phyloP scores from a whole-genome alignment of 2,329 filamentous ascomycete genomes.

The Septoria linicola region DNA sequence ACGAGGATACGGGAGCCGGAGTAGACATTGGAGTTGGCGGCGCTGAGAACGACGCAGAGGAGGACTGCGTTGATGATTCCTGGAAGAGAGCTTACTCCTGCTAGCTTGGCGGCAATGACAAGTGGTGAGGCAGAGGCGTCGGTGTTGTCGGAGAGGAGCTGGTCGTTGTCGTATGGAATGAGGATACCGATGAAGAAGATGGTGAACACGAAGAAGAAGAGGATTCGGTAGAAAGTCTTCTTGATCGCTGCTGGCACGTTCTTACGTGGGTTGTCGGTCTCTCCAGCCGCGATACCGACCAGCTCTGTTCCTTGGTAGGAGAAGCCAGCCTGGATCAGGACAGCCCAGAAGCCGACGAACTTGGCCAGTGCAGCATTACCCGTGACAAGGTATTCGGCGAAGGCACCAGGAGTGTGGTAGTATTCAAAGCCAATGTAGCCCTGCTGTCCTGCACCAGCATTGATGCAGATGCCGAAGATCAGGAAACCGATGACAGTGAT shows the following conservation, averaged over 20 bases:
- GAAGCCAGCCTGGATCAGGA: constrained; percentile 59
- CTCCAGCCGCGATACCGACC: constrained; percentile 54
- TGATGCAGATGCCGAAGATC: constrained; percentile 44
- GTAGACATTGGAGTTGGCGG: constrained; percentile 68
- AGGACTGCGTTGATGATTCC: constrained; percentile 70
- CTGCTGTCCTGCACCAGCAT: constrained; percentile 46
- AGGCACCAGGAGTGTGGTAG: constrained; percentile 41
- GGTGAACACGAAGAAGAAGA: constrained; percentile 40
- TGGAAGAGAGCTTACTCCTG: constrained; percentile 60
- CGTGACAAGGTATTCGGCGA: constrained; percentile 37
- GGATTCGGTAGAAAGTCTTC: constrained; percentile 40
- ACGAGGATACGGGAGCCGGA: constrained; percentile 68
- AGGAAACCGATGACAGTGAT: constrained; percentile 51
- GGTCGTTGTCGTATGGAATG: constrained; percentile 38
- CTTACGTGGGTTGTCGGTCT: constrained; percentile 53
- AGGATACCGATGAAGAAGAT: constrained; percentile 40
- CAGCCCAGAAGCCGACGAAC: constrained; percentile 53
- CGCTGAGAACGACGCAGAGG: constrained; percentile 65
- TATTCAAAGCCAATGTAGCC: constrained; percentile 63
- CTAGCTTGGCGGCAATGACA: constrained; percentile 63
- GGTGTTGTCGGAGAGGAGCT: constrained; percentile 41
- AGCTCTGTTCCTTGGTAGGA: constrained; percentile 58
- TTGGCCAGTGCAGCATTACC: constrained; percentile 35
- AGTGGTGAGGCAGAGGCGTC: constrained; percentile 60
- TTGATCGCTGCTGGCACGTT: constrained; percentile 41